Evolutionary conservation across 352 stramenopile species (phyloP).

Genomic region (Globisporangium viniferum): DNA sequence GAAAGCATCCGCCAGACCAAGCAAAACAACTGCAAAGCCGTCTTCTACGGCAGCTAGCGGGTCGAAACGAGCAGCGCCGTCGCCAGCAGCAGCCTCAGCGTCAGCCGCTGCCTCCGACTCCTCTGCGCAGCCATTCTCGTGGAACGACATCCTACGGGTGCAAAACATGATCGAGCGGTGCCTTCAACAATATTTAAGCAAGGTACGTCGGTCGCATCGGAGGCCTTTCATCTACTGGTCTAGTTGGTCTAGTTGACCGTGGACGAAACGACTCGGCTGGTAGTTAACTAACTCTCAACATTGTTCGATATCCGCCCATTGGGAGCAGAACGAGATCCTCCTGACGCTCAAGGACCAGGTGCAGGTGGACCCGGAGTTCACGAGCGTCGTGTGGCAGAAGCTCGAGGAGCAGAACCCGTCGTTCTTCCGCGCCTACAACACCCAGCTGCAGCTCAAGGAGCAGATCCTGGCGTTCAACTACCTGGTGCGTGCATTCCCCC

Average conservation of each 20-base stretch:
- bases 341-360: conserved; percentile 58
- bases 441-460: conserved; percentile 87
- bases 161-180: conserved; percentile 90
- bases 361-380: conserved; percentile 83
- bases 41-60: neutral
- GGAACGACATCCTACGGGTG: conserved; percentile 87
- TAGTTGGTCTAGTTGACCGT: too few species aligned
- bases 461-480: conserved; percentile 92
- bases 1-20: neutral
- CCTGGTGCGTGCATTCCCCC: conserved; percentile 41
- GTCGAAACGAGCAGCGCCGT: neutral
- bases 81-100: neutral
- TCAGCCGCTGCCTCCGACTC: conserved; percentile 6
- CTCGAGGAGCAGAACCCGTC: conserved; percentile 89
- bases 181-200: conserved; percentile 88
- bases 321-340: conserved; percentile 58
- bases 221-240: too few species aligned
- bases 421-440: conserved; percentile 86
- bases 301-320: neutral
- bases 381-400: conserved; percentile 89
- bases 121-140: conserved; percentile 57
- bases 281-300: neutral
- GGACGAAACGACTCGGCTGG: neutral
- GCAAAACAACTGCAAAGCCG: neutral
- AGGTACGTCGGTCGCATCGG: conserved; percentile 34